These are phyloP conservation scores for Exophiala bonariae DNA, from an alignment of 2,329 filamentous ascomycete species.

Conservation along the genomic window DNA sequence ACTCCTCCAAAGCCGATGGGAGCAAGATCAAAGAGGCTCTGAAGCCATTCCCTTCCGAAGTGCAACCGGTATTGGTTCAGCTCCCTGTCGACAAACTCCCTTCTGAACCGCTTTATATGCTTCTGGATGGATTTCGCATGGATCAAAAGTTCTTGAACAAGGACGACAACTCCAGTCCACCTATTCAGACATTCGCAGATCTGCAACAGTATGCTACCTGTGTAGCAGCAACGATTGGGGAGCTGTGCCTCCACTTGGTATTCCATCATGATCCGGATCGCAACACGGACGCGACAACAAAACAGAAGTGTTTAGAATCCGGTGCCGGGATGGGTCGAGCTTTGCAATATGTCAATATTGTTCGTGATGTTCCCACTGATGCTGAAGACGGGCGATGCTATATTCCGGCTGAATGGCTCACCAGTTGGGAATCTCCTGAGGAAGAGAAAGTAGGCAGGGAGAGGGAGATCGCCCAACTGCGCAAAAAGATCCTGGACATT, in stretches of 20 bases:
- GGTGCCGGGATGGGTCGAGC: conserved; percentile 70
- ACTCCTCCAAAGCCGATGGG: conserved; percentile 42
- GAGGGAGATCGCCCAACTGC: conserved; percentile 36
- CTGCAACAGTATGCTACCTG: conserved; percentile 64
- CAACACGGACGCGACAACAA: conserved; percentile 26
- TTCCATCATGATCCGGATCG: conserved; percentile 52
- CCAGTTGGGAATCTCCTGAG: conserved; percentile 50
- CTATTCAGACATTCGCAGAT: conserved; percentile 60
- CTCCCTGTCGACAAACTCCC: conserved; percentile 61
- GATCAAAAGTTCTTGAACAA: conserved; percentile 58
- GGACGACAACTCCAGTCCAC: conserved; percentile 39
- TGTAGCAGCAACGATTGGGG: conserved; percentile 72
- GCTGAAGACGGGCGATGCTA: conserved; percentile 68
- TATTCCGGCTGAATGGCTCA: conserved; percentile 64
- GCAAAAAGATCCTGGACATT: conserved; percentile 56
- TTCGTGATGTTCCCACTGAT: conserved; percentile 70
- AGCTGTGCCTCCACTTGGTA: conserved; percentile 67
- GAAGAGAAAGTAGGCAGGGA: conserved; percentile 21
- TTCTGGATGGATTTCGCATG: conserved; percentile 68
- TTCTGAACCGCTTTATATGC: conserved; percentile 59
- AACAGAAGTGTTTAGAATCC: conserved; percentile 51
- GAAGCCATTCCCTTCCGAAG: conserved; percentile 52
- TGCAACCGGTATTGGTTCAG: conserved; percentile 57
- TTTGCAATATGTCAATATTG: conserved; percentile 76
- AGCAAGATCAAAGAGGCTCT: conserved; percentile 28